Conservation (phyloP, 495 filamentous ascomycete genomes). For the Annulohypoxylon maeteangense region DNA sequence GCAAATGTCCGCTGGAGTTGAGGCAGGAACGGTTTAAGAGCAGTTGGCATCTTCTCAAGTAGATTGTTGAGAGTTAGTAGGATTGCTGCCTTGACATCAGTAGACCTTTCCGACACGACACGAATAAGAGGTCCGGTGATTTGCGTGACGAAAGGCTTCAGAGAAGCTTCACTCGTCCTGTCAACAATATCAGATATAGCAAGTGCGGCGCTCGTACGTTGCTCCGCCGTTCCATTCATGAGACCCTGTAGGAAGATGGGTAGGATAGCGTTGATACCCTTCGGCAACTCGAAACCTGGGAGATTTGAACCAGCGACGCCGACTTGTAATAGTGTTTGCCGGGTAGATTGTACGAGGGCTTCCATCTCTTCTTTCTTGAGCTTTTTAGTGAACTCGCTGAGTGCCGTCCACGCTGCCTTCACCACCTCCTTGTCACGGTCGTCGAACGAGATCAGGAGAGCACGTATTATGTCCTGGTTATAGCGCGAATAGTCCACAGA, state of each 20-base stretch:
- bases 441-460: conserved; percentile 89
- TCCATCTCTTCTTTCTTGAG: conserved; percentile 99
- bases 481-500: conserved; percentile 93
- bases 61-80: conserved; percentile 93
- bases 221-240: conserved; percentile 93
- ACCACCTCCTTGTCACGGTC: conserved; percentile 86
- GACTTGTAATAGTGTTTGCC: conserved; percentile 84
- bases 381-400: conserved; percentile 85
- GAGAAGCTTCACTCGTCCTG: conserved; percentile 80
- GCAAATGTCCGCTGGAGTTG: conserved; percentile 97
- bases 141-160: conserved; percentile 94
- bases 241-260: conserved; percentile 98
- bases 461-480: conserved; percentile 91
- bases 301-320: conserved; percentile 87
- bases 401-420: conserved; percentile 90
- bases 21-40: conserved; percentile 95
- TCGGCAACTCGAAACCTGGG: conserved; percentile 90
- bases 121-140: conserved; percentile 97
- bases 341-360: conserved; percentile 84
- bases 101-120: conserved; percentile 94
- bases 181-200: conserved; percentile 97
- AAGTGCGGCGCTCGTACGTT: conserved; percentile 89
- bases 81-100: conserved; percentile 95
- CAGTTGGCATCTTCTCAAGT: conserved; percentile 94
- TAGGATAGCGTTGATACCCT: conserved; percentile 95